Evolutionary conservation across 2,329 filamentous ascomycete species (phyloP), one percentile per base, ranked within the genome.

Genomic region (Hypoxylon sp.): DNA sequence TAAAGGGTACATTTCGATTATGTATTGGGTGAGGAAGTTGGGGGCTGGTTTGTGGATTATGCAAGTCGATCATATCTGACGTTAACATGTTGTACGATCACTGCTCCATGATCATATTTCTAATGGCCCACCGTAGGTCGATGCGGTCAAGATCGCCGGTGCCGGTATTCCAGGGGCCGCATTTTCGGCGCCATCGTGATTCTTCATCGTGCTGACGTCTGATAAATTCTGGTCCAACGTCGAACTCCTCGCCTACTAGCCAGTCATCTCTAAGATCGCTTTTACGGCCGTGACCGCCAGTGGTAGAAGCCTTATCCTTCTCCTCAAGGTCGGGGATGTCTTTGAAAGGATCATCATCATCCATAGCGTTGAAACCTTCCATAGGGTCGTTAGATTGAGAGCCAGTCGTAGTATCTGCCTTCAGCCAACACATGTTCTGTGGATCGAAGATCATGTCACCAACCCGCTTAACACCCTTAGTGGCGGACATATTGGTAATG

Each of bases 361-460:
- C 93, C 14, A 92, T 81, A 22, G 90, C 91, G 63, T 93, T 88
- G 65, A 91, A 89, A 0, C 86, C 86, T 70, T 90, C 88, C 81
- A 91, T 84, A 2, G 86, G 83, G 74, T 91, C 89, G 47, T 84
- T 83, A 9, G 81, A 79, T 17, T 88, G 84, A 1, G 84, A 82
- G 55, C 83, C 83, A n/a, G 79, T 78, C 31, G 85, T 78, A 17
- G 83, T 80, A 51, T 86, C 84, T 68, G 96, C 84, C 80, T 97
- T 98, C 63, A 98, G 86, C 96, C 96, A 99, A 79, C 94, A 97
- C 95, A 99, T 98, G 74, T 93, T 93, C 70, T 94, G 91, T 3
- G 96, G 96, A 77, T 99, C 96, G 78, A 98, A 99, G 9, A 98
- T 92, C 96, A 99, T 99, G 73, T 94, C 94, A n/a, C 94, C 93